Evolutionary conservation across 768 basidiomycete genomes (phyloP), one percentile per base, ranked within the genome.

Genomic region (Amanita brunnescens): DNA sequence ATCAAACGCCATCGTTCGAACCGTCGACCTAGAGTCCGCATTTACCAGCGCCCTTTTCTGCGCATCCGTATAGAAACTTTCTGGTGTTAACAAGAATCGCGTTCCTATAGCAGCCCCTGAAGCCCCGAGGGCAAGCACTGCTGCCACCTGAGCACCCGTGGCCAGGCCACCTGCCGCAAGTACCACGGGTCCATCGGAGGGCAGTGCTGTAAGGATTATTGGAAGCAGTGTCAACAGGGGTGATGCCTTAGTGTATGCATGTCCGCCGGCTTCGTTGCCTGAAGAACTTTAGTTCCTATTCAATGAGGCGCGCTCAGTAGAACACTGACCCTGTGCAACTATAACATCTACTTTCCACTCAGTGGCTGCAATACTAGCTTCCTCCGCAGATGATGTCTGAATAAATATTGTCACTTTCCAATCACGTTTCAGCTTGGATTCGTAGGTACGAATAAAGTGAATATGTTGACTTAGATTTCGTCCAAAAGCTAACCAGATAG

Each of bases 211-310:
- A 38, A 80, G 65, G 57, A 87, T 70, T 49, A 72, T 67, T 5
- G 83, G 72, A 49, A 90, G 60, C 39, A 91, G 68, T 12, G 75
- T 77, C 49, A 81, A 64, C 48, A 86, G 70, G 1, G 88, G 79
- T 33, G 77, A 75, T 6, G 84, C 78, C 35, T 71, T 60, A 18
- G 66, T 56, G 42, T 73, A 66, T 6, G 86, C 87, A 64, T 91
- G 90, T 23, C 90, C 90, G 6, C 90, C 90, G 34, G 86, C 78
- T 66, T 92, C 90, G 51, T 72, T 78, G 3, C 89, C 89, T 91
- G 51, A 38, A 10, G 2, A 37, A 39, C 14, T 48, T 26, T 30
- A 29, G 39, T 37, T 30, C 50, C 42, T 7, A 7, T 29, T 29
- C n/a, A n/a, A n/a, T n/a, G n/a, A n/a, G n/a, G n/a, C n/a, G n/a